A percentile compares a stretch with the other conserved stretches of the same genome.
These are phyloP conservation scores for Zasmidium citrigriseum DNA, from an alignment of 2,329 filamentous ascomycete genomes.

Conservation along the genomic window DNA sequence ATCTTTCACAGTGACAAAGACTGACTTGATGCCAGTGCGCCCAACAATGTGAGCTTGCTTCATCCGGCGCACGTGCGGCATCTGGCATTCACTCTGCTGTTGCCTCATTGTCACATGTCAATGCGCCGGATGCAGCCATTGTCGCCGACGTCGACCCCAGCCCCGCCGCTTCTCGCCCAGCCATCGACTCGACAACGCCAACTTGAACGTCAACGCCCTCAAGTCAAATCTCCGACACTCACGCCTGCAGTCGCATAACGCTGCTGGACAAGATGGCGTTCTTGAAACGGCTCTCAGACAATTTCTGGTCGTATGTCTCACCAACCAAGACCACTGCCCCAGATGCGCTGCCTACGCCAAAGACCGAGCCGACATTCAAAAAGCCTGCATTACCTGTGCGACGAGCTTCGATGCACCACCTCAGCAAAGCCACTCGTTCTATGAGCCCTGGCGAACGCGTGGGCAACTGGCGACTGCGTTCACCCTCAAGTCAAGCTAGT, in stretches of 20 bases:
- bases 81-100: background rate
- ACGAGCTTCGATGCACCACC: constrained; percentile 18
- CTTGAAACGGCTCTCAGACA: constrained; percentile 36
- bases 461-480: constrained; percentile 23
- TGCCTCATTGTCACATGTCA: constrained; percentile 1
- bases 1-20: background rate
- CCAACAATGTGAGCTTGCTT: constrained; percentile 6
- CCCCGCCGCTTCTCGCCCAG: background rate
- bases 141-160: background rate
- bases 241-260: background rate
- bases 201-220: background rate
- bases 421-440: constrained; percentile 23
- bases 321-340: constrained; percentile 41
- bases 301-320: constrained; percentile 45
- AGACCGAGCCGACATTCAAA: constrained; percentile 34
- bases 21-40: background rate
- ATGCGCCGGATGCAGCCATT: constrained; percentile 10
- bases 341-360: constrained; percentile 13
- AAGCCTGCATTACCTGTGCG: constrained; percentile 23
- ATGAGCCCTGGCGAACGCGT: constrained; percentile 37
- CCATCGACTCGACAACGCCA: background rate
- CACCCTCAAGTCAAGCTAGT: constrained; percentile 12
- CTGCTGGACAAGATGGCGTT: constrained; percentile 17
- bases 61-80: constrained; percentile 10
- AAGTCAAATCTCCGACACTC: background rate